Evolutionary conservation across 2,329 filamentous ascomycete genomes (phyloP).

Genomic region (Parafenestella ontariensis): DNA sequence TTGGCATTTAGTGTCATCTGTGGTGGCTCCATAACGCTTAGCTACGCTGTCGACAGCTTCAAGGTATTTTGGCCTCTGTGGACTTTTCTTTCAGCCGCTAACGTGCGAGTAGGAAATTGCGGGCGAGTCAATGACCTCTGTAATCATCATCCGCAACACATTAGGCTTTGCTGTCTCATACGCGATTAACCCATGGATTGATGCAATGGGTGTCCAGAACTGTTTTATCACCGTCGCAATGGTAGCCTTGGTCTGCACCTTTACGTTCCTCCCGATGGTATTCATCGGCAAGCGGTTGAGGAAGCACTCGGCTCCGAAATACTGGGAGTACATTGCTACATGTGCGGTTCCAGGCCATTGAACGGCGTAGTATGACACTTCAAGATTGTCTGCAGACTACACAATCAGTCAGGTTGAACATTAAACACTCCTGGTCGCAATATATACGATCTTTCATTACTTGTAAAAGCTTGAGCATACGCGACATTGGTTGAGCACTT

Average conservation of each 20-base stretch:
- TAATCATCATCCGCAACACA: constrained; percentile 4
- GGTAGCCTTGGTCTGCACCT: background rate
- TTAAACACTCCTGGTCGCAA: too few species aligned
- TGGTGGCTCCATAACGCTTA: background rate
- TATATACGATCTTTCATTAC: too few species aligned
- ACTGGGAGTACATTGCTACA: background rate
- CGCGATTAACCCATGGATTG: constrained; percentile 3
- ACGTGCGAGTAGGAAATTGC: background rate
- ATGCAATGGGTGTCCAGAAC: background rate
- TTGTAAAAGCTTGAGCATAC: too few species aligned
- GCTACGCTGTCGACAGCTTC: background rate
- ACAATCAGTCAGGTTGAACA: too few species aligned
- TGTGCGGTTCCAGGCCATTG: background rate
- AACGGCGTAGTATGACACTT: too few species aligned
- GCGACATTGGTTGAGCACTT: too few species aligned
- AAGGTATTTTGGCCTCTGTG: background rate
- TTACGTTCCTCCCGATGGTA: background rate
- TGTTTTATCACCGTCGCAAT: constrained; percentile 4
- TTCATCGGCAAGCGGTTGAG: background rate
- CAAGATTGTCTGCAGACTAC: too few species aligned
- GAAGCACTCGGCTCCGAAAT: background rate
- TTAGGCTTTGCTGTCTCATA: constrained; percentile 2
- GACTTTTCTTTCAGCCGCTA: background rate
- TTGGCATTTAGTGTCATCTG: background rate
- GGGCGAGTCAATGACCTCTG: constrained; percentile 1